These are phyloP conservation scores for Spergularia bocconei DNA, from an alignment of 148 eudicot species.

Conservation along the genomic window DNA sequence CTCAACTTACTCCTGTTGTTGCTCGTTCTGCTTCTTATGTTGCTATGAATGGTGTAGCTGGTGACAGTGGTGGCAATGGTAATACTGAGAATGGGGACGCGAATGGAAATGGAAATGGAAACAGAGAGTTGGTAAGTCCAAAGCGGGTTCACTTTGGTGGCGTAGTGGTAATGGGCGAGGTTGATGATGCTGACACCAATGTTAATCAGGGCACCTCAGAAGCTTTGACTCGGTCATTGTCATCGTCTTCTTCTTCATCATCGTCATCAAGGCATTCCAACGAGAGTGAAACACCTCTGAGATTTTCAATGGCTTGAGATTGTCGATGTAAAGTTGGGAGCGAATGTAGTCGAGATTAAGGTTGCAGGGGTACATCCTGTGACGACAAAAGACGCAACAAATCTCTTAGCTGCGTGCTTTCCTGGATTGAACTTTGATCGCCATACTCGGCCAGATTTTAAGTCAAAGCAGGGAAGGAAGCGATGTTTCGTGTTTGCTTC, in stretches of 20 bases:
- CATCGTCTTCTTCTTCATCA: slow-evolving; percentile 21
- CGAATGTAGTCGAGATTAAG: background rate
- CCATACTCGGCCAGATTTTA: background rate
- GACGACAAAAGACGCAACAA: background rate
- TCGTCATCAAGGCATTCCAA: slow-evolving; percentile 14
- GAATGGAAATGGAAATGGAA: background rate
- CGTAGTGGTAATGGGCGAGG: slow-evolving; percentile 30
- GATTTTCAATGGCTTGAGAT: slow-evolving; percentile 25
- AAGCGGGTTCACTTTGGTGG: slow-evolving; percentile 36
- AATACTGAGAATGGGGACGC: background rate
- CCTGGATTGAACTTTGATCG: too few relatives aligned
- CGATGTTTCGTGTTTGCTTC: too few relatives aligned
- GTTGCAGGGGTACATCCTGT: too few relatives aligned
- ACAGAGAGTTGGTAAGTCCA: slow-evolving; percentile 19
- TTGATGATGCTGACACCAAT: background rate
- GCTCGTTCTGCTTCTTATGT: background rate
- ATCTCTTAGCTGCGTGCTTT: background rate
- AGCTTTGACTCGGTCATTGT: slow-evolving; percentile 8
- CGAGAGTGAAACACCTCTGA: slow-evolving; percentile 35
- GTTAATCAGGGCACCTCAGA: slow-evolving; percentile 15
- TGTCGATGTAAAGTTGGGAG: background rate
- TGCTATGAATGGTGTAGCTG: background rate
- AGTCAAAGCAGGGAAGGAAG: background rate
- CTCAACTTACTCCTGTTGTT: background rate
- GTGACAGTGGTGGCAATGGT: background rate